Evolutionary conservation across 2,329 filamentous ascomycete genomes (phyloP), one percentile per base, ranked within the genome.

Genomic region (Xylariaceae sp.): DNA sequence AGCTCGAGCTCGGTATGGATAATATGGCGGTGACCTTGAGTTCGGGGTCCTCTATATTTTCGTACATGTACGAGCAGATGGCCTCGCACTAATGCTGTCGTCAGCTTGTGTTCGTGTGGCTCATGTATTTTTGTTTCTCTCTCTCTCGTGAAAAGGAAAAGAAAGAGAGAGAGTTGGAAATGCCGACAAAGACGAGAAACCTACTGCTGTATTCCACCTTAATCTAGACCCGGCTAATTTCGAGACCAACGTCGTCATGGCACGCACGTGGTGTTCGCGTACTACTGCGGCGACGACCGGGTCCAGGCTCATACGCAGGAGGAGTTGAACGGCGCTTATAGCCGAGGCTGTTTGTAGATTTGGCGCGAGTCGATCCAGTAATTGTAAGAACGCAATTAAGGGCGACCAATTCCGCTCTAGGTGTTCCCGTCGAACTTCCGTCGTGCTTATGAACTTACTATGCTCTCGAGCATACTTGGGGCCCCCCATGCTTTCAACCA

Each of bases 401-500:
- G 66, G 65, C 3, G 71, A 69, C 78, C 80, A 81, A 61, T 79
- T 71, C 47, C 72, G 71, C n/a, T 64, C 68, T 30, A 62, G 60
- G 56, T 70, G 72, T 2, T 65, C 64, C 4, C 65, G 60, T 44
- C 62, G 63, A 9, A 65, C 19, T 46, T 66, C 67, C 35, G 63
- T 62, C 5, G 63, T 63, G 44, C 57, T 61, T 47, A 62, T 55
- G 39, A 68, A 54, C 39, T 60, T 62, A 30, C 55, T 55, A 34
- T 62, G 62, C 35, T 64, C 64, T 44, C 67, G 69, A 12, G 80
- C 69, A 40, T 78, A 75, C 35, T 75, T 71, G 1, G 73, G 72
- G 1, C 82, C 84, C 2, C 86, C 85, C 4, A 90, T 66, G 12
- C 71, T 71, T 49, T 70, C 68, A 58, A 91, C 86, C 8, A 89